Conservation (phyloP, 129 eudicot species). For the Scalesia atractyloides region DNA sequence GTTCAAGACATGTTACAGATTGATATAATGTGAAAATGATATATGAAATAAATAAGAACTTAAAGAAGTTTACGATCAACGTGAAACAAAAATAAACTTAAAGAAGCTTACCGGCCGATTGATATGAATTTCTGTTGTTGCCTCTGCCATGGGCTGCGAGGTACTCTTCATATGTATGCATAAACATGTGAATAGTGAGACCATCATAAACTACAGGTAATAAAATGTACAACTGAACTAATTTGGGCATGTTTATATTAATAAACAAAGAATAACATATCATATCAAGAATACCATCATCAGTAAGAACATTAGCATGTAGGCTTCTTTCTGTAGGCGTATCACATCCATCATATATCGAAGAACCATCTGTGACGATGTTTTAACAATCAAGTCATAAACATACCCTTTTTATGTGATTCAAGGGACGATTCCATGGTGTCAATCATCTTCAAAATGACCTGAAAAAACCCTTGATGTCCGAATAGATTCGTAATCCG, state of each 20-base stretch:
- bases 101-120: slow-evolving; percentile 49
- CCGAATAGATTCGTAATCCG: too few species aligned
- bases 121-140: slow-evolving; percentile 34
- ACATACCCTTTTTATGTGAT: too few species aligned
- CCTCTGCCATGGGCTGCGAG: slow-evolving; percentile 64
- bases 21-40: background rate
- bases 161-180: too few species aligned
- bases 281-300: slow-evolving; percentile 91
- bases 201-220: too few species aligned
- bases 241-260: background rate
- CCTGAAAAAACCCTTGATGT: too few species aligned
- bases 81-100: background rate
- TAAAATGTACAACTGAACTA: background rate
- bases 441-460: too few species aligned
- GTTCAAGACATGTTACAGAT: slow-evolving; percentile 26
- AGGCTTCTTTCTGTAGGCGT: slow-evolving; percentile 54
- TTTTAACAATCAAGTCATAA: too few species aligned
- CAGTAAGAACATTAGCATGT: slow-evolving; percentile 57
- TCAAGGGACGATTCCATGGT: too few species aligned
- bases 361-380: slow-evolving; percentile 47
- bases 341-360: slow-evolving; percentile 50
- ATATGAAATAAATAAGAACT: background rate
- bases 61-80: background rate
- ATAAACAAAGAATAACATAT: slow-evolving; percentile 32
- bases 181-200: too few species aligned